Conservation (phyloP, 805 yeast genomes). For the Ogataea pilisensis region DNA sequence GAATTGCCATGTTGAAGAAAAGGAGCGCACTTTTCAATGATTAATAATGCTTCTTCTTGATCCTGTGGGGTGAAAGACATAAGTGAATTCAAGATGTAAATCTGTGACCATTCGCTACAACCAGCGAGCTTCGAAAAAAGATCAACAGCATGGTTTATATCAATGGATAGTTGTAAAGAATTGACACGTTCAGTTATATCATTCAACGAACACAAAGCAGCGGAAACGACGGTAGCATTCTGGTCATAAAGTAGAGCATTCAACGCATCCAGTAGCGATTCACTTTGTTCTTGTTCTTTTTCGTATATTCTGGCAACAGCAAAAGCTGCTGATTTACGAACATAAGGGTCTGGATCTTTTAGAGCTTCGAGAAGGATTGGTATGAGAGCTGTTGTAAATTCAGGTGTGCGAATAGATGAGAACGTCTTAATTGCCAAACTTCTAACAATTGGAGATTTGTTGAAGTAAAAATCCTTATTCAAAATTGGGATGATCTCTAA, state of each 20-base stretch:
- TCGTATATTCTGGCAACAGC: constrained; percentile 66
- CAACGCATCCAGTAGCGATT: constrained; percentile 43
- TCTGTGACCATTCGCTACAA: constrained; percentile 72
- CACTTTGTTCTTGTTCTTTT: constrained; percentile 40
- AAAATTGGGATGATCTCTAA: constrained; percentile 52
- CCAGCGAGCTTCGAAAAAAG: constrained; percentile 37
- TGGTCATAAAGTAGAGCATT: constrained; percentile 53
- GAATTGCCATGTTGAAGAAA: constrained; percentile 77
- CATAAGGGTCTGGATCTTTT: constrained; percentile 48
- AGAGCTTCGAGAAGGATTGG: constrained; percentile 33
- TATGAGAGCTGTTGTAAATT: constrained; percentile 46
- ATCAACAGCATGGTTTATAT: constrained; percentile 41
- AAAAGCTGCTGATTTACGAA: constrained; percentile 67
- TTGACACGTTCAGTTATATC: constrained; percentile 58
- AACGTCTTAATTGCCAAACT: constrained; percentile 63
- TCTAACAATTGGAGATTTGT: constrained; percentile 41
- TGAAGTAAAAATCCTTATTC: constrained; percentile 41
- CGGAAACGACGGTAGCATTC: constrained; percentile 59
- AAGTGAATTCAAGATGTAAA: constrained; percentile 59
- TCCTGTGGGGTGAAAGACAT: constrained; percentile 68
- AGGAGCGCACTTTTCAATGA: constrained; percentile 66
- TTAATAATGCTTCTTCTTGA: constrained; percentile 56
- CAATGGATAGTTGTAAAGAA: constrained; percentile 49
- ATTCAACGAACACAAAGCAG: constrained; percentile 64
- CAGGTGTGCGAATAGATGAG: constrained; percentile 52